A percentile compares a stretch with the other conserved stretches of the same genome.
Conservation (phyloP, 805 yeast genomes). For the Spathaspora hagerdaliae region DNA sequence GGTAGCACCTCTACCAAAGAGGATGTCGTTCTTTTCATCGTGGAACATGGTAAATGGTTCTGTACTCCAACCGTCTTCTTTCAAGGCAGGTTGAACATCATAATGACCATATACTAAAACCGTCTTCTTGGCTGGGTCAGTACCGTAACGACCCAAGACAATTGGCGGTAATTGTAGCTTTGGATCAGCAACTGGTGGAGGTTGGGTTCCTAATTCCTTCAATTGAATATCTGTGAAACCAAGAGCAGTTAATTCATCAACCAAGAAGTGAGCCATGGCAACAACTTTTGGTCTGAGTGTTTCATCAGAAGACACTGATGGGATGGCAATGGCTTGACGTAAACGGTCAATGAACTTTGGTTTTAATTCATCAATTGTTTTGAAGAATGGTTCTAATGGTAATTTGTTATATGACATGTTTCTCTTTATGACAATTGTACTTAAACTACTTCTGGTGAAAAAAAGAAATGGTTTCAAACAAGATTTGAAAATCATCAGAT, state of each 20-base stretch:
- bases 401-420: slow-evolving; percentile 39
- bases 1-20: slow-evolving; percentile 91
- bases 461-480: neutral
- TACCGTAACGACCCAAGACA: slow-evolving; percentile 85
- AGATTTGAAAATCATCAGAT: too few species aligned
- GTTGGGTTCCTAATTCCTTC: slow-evolving; percentile 83
- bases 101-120: slow-evolving; percentile 94
- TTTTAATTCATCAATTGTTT: slow-evolving; percentile 69
- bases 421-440: neutral
- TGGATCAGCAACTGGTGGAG: slow-evolving; percentile 76
- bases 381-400: slow-evolving; percentile 45
- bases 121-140: slow-evolving; percentile 78
- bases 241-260: slow-evolving; percentile 59
- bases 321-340: slow-evolving; percentile 83
- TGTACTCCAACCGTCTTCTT: slow-evolving; percentile 92
- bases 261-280: slow-evolving; percentile 82
- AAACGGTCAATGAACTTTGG: slow-evolving; percentile 71
- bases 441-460: neutral
- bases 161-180: slow-evolving; percentile 85
- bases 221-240: slow-evolving; percentile 83
- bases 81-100: slow-evolving; percentile 94
- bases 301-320: slow-evolving; percentile 93
- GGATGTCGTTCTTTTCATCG: slow-evolving; percentile 57
- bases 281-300: slow-evolving; percentile 83
- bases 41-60: slow-evolving; percentile 78